A percentile compares a stretch with the other conserved stretches of the same genome.
Evolutionary conservation across 176 grass and related monocot species (phyloP).

Genomic region (Saccharum spontaneum): DNA sequence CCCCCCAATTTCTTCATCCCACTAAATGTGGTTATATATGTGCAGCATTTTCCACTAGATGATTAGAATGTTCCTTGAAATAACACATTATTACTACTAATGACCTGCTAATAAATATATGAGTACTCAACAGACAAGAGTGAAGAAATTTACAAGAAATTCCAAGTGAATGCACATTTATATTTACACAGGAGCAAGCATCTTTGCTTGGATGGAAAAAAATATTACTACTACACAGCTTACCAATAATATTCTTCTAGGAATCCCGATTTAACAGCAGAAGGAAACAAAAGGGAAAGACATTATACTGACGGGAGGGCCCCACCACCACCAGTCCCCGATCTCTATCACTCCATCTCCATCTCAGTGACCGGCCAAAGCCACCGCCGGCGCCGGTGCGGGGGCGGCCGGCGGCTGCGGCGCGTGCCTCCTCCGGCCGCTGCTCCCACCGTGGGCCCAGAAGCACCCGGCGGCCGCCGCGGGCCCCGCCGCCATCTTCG

Average conservation of each 20-base stretch:
- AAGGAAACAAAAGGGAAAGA: background rate
- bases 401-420: background rate
- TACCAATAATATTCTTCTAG: too few relatives aligned
- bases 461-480: conserved; percentile 52
- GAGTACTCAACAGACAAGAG: background rate
- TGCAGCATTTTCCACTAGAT: background rate
- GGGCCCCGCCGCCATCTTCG: conserved; percentile 39
- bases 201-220: too few relatives aligned
- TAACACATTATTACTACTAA: background rate
- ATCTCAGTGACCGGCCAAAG: conserved; percentile 54
- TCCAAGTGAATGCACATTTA: background rate
- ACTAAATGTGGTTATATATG: too few relatives aligned
- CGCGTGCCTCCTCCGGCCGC: conserved; percentile 50
- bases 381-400: conserved; percentile 22
- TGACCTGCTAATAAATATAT: background rate
- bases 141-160: background rate
- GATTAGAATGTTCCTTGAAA: background rate
- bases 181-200: too few relatives aligned
- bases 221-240: too few relatives aligned
- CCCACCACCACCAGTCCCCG: background rate
- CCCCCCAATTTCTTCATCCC: too few relatives aligned
- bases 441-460: conserved; percentile 70
- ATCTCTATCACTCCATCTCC: background rate
- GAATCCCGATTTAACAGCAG: too few relatives aligned
- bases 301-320: background rate